Percentiles rank a stretch among this genome's conserved stretches.
Conservation (phyloP, 805 yeast species). For the Saccharomycopsis sp. region DNA sequence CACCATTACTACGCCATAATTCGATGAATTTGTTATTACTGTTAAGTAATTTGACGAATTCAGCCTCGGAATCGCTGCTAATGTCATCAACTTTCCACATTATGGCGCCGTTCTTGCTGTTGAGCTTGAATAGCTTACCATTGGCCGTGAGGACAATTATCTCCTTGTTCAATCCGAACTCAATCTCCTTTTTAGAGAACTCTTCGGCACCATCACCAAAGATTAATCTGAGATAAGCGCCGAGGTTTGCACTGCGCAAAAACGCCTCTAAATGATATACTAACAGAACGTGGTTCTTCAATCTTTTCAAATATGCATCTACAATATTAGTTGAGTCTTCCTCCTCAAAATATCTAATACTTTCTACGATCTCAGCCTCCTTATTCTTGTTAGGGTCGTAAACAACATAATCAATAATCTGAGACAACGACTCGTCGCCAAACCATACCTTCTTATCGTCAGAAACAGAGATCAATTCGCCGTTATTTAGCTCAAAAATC, state of each 20-base stretch:
- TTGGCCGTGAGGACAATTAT: slow-evolving; percentile 36
- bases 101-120: slow-evolving; percentile 33
- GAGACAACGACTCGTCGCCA: slow-evolving; percentile 38
- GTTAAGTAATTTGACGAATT: slow-evolving; percentile 13
- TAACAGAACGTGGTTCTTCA: slow-evolving; percentile 24
- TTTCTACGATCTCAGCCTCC: not conserved
- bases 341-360: slow-evolving; percentile 13
- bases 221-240: slow-evolving; percentile 20
- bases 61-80: not conserved
- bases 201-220: slow-evolving; percentile 17
- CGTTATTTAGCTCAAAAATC: slow-evolving; percentile 6
- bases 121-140: slow-evolving; percentile 39
- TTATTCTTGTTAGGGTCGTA: slow-evolving; percentile 23
- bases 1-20: slow-evolving; percentile 29
- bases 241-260: not conserved
- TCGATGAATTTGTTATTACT: slow-evolving; percentile 23
- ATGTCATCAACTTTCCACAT: slow-evolving; percentile 33
- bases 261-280: slow-evolving; percentile 16
- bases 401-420: slow-evolving; percentile 32
- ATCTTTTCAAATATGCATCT: slow-evolving; percentile 28
- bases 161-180: slow-evolving; percentile 42
- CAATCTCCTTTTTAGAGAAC: slow-evolving; percentile 22
- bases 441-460: slow-evolving; percentile 32
- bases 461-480: slow-evolving; percentile 15
- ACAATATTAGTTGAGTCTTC: slow-evolving; percentile 19